Conservation (phyloP, 805 yeast species). For the Ogataea wickerhamii region DNA sequence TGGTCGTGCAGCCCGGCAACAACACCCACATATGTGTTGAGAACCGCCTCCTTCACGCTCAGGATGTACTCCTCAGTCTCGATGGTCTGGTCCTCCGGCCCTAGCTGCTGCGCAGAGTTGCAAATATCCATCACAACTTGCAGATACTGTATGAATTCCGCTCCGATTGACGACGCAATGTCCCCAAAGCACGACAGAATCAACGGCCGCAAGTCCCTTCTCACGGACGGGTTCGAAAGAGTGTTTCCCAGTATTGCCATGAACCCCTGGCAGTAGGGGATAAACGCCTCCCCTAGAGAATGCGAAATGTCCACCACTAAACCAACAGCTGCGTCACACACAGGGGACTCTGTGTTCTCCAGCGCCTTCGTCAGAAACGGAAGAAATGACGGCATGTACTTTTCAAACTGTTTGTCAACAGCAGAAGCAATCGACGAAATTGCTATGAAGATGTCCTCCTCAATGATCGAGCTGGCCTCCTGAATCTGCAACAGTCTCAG, state of each 20-base stretch:
- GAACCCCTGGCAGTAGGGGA: constrained; percentile 72
- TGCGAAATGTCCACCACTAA: constrained; percentile 92
- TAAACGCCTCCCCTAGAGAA: constrained; percentile 71
- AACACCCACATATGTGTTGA: constrained; percentile 94
- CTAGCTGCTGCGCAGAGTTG: constrained; percentile 56
- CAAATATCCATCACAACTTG: constrained; percentile 78
- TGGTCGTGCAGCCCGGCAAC: constrained; percentile 79
- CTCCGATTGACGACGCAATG: constrained; percentile 84
- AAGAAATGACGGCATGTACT: constrained; percentile 75
- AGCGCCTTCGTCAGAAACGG: constrained; percentile 81
- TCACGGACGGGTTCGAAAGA: constrained; percentile 62
- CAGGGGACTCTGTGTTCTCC: constrained; percentile 76
- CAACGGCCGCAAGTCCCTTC: constrained; percentile 80
- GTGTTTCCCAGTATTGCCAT: constrained; percentile 80
- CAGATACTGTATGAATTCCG: constrained; percentile 70
- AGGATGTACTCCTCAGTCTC: constrained; percentile 77
- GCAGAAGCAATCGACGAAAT: constrained; percentile 87
- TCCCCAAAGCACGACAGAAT: constrained; percentile 94
- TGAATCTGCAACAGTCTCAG: constrained; percentile 61
- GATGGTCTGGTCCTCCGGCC: constrained; percentile 61
- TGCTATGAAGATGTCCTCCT: constrained; percentile 92
- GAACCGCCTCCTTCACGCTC: constrained; percentile 77
- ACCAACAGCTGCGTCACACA: constrained; percentile 89
- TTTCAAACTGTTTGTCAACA: constrained; percentile 63
- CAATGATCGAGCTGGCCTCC: constrained; percentile 64